Evolutionary conservation across 2,329 filamentous ascomycete species (phyloP), one percentile per base, ranked within the genome.

Genomic region (Orbilia quercus): DNA sequence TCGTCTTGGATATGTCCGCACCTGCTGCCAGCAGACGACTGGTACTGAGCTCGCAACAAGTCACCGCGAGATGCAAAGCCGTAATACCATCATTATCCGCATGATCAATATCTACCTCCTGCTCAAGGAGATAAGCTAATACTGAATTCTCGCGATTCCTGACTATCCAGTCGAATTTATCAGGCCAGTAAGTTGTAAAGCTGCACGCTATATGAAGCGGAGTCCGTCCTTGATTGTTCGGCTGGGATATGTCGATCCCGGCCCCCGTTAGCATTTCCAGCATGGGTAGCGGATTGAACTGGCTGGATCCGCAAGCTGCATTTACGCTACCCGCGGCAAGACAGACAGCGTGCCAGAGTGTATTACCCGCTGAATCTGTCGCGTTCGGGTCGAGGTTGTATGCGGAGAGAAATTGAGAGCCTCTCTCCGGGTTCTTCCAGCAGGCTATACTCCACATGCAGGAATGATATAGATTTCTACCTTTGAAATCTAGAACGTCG

Each of bases 11-110:
- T 0, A 80, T 76, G 77, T 83, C 77, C 0, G 82, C 82, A 2
- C 82, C 81, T 2, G 78, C 78, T 2, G 78, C 76, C 0, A 84
- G 76, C 7, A 83, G 77, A 7, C 65, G 66, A 16, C 75, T 76
- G 0, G 80, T 65, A 3, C 71, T 40, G 0, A 44, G 14, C 38
- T 78, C 76, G 0, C 78, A 80, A 0, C 70, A 25, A 0, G 75
- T 66, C 0, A 60, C 76, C 1, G 77, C 77, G 23, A 77, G 60
- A 36, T 79, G 77, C 18, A 79, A 51, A 28, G 77, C 57, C 9
- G 75, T 77, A 20, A 78, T 60, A 0, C 78, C 78, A 31, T 74
- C n/a, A 45, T 75, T 51, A 65, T 79, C 77, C 38, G 44, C 58
- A 34, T 38, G 48, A 65, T 77, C 70, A 31, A 75, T 58, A 55